Percentiles rank a stretch among this genome's conserved stretches.
Conservation (phyloP, 257 asterid species). For the Echites panduratus region DNA sequence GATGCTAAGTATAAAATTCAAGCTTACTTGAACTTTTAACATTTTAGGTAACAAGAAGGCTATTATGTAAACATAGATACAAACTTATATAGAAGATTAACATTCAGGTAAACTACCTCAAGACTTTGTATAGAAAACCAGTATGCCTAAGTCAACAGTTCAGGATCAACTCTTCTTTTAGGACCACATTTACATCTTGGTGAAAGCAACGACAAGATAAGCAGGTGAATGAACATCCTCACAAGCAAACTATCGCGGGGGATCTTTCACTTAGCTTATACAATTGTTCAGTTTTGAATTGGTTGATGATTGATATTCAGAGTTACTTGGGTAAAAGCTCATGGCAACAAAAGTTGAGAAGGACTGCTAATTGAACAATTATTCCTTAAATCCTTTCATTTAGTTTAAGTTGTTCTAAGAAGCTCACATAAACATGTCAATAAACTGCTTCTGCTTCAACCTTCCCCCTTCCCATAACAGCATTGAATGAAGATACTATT, state of each 20-base stretch:
- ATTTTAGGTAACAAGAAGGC: too few species aligned
- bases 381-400: neutral
- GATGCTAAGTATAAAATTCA: too few species aligned
- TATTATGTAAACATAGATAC: neutral
- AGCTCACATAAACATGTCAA: neutral
- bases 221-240: neutral
- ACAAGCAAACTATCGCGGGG: neutral
- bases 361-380: neutral
- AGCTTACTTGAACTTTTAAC: too few species aligned
- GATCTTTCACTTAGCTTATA: neutral
- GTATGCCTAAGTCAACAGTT: neutral
- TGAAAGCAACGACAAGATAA: neutral
- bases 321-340: neutral
- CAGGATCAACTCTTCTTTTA: neutral
- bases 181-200: neutral
- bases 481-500: neutral
- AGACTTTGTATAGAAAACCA: neutral
- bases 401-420: neutral
- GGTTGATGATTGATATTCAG: neutral
- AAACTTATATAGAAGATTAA: neutral
- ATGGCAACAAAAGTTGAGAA: neutral
- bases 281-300: neutral
- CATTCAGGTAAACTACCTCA: neutral
- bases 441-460: neutral
- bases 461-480: neutral